phyloP scores from a whole-genome alignment of 148 eudicot genomes.

The Dysphania ambrosioides region DNA sequence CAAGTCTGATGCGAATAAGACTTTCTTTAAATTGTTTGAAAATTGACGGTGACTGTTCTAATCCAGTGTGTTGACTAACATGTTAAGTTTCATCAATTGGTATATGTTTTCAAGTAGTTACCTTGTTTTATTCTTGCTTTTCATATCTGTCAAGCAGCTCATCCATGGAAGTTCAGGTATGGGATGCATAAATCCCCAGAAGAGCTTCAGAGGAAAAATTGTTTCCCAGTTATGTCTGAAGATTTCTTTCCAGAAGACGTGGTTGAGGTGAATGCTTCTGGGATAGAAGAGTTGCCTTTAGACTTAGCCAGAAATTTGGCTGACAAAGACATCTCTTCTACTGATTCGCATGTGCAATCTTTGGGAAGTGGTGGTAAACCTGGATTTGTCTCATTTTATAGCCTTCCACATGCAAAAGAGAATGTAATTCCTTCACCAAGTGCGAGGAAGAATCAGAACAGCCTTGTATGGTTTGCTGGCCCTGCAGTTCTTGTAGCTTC shows the following conservation, averaged over 20 bases:
- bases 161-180: conserved; percentile 33
- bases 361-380: conserved; percentile 66
- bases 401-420: conserved; percentile 31
- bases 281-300: conserved; percentile 36
- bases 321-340: conserved; percentile 29
- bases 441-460: conserved; percentile 37
- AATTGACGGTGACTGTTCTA: not conserved
- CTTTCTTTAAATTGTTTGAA: not conserved
- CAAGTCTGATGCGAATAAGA: not conserved
- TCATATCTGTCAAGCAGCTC: conserved; percentile 35
- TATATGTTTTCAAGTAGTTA: not conserved
- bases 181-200: conserved; percentile 30
- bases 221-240: conserved; percentile 40
- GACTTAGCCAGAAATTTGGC: conserved; percentile 17
- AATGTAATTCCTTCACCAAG: conserved; percentile 27
- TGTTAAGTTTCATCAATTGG: not conserved
- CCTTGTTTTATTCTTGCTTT: not conserved
- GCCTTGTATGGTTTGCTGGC: conserved; percentile 75
- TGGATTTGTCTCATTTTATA: conserved; percentile 71
- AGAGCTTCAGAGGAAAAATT: conserved; percentile 32
- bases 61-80: not conserved
- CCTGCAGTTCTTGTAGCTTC: conserved; percentile 89
- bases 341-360: conserved; percentile 20
- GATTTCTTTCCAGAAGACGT: conserved; percentile 39
- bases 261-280: conserved; percentile 43